phyloP scores from a whole-genome alignment of 2,329 filamentous ascomycete genomes.

The Neocatenulostroma microsporum region DNA sequence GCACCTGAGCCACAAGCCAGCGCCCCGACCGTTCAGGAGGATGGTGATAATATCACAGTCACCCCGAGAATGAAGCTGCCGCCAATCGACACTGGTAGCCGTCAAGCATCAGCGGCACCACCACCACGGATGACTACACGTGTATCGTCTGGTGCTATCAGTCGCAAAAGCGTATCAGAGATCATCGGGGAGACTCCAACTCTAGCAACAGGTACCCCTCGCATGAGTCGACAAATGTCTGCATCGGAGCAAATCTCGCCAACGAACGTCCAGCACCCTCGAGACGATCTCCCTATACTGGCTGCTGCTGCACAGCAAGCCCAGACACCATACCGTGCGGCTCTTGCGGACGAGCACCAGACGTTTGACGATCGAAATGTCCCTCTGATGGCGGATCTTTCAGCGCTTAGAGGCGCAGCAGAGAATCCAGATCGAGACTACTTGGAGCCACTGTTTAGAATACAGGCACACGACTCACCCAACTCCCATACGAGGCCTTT shows the following conservation, averaged over 20 bases:
- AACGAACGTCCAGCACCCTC: conserved; percentile 35
- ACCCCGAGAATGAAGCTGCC: conserved; percentile 11
- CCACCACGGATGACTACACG: conserved; percentile 56
- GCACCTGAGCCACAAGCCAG: background rate
- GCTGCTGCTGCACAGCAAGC: background rate
- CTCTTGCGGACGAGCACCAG: conserved; percentile 8
- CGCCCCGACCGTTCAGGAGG: conserved; percentile 6
- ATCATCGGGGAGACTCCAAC: conserved; percentile 55
- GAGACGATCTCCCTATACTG: conserved; percentile 1
- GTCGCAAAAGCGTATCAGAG: conserved; percentile 65
- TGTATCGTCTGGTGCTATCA: conserved; percentile 61
- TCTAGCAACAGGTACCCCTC: conserved; percentile 9
- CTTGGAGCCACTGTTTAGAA: conserved; percentile 53
- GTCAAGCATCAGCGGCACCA: conserved; percentile 4
- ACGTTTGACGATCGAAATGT: too few species aligned
- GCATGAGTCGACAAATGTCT: conserved; percentile 6
- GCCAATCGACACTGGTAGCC: conserved; percentile 20
- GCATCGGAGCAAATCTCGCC: conserved; percentile 28
- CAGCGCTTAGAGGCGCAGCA: conserved; percentile 39
- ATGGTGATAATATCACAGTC: conserved; percentile 22
- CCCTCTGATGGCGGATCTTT: too few species aligned
- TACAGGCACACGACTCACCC: conserved; percentile 50
- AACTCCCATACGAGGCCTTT: conserved; percentile 44
- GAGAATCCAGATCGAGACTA: conserved; percentile 49
- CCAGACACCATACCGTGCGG: conserved; percentile 3